phyloP scores from a whole-genome alignment of 176 grass and related monocot species.

The Triticum aestivum region IWGSC_CS_RefSeq_v2.1 NC_057797.1:681976514-681977013 shows the following conservation, averaged over 20 bases:
- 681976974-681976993: slow-evolving; percentile 76
- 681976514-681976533: slow-evolving; percentile 59
- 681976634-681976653: slow-evolving; percentile 60
- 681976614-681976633: slow-evolving; percentile 55
- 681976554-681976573: slow-evolving; percentile 57
- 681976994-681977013: slow-evolving; percentile 74
- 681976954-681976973: slow-evolving; percentile 67
- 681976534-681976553: slow-evolving; percentile 40
- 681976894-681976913: slow-evolving; percentile 87
- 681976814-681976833: slow-evolving; percentile 67
- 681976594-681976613: slow-evolving; percentile 78
- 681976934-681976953: slow-evolving; percentile 67
- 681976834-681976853: slow-evolving; percentile 53
- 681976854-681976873: slow-evolving; percentile 64
- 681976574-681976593: slow-evolving; percentile 62
- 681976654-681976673: slow-evolving; percentile 53
- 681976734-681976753: slow-evolving; percentile 81
- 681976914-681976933: slow-evolving; percentile 60
- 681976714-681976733: slow-evolving; percentile 79
- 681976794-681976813: slow-evolving; percentile 84
- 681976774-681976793: slow-evolving; percentile 77
- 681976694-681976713: slow-evolving; percentile 53
- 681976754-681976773: slow-evolving; percentile 62
- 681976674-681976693: slow-evolving; percentile 58
- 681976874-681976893: slow-evolving; percentile 91